A percentile compares a stretch with the other conserved stretches of the same genome.
These are phyloP conservation scores for Apiotrichum veenhuisii DNA, from an alignment of 1,284 basidiomycete species.

Conservation along the genomic window DNA sequence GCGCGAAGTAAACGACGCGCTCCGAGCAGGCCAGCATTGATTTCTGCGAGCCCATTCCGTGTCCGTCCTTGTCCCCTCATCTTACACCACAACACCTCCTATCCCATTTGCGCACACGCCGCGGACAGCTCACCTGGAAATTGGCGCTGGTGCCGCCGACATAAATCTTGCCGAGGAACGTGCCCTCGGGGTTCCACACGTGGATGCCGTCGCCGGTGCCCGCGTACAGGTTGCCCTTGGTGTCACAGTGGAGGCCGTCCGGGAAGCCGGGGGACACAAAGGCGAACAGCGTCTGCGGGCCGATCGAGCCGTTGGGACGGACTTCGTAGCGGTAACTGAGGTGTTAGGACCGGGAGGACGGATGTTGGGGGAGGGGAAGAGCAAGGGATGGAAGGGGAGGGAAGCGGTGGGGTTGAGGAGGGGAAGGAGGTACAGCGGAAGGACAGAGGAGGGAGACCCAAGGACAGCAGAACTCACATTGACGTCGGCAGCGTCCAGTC, in stretches of 20 bases:
- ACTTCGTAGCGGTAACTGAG: constrained; percentile 55
- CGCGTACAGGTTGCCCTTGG: constrained; percentile 63
- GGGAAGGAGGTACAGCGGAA: neutral
- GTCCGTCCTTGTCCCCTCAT: too few relatives aligned
- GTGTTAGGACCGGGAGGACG: too few relatives aligned
- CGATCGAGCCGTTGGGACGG: constrained; percentile 56
- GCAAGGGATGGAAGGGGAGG: neutral
- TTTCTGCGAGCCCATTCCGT: too few relatives aligned
- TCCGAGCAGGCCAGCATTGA: too few relatives aligned
- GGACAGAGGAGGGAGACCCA: neutral
- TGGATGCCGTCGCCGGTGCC: constrained; percentile 70
- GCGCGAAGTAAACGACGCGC: too few relatives aligned
- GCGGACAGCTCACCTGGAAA: constrained; percentile 33
- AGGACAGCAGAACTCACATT: constrained; percentile 54
- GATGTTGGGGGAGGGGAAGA: too few relatives aligned
- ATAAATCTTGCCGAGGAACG: constrained; percentile 70
- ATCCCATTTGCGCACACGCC: neutral
- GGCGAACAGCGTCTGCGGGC: constrained; percentile 67
- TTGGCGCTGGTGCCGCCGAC: constrained; percentile 60
- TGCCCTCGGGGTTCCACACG: constrained; percentile 63
- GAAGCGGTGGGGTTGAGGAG: neutral
- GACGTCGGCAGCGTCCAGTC: constrained; percentile 65
- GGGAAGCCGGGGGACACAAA: constrained; percentile 64
- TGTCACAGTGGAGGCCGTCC: constrained; percentile 60
- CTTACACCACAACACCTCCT: neutral